phyloP scores from a whole-genome alignment of 371 early-diverging fungal genomes.

The Rhizopus sp. region DNA sequence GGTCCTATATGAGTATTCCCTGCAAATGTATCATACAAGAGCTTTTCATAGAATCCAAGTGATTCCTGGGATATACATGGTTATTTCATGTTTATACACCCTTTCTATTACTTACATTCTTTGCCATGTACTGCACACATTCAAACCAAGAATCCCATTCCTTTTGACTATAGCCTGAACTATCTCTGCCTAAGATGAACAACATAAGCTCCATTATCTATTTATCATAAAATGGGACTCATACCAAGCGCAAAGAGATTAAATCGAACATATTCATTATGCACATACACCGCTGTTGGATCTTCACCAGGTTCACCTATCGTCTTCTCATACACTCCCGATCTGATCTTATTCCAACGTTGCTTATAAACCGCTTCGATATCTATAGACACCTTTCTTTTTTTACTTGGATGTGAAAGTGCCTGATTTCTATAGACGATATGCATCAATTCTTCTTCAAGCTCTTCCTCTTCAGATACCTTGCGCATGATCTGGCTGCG shows the following conservation, averaged over 20 bases:
- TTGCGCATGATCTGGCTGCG: neutral
- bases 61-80: neutral
- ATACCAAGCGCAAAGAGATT: conserved; percentile 1
- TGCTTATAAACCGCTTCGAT: neutral
- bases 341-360: neutral
- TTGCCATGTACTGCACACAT: neutral
- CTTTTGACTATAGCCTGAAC: neutral
- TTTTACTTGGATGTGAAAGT: neutral
- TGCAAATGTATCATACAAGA: conserved; percentile 9
- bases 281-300: conserved; percentile 2
- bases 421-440: neutral
- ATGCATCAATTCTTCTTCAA: conserved; percentile 4
- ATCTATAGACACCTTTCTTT: neutral
- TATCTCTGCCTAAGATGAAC: neutral
- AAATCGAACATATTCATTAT: conserved; percentile 6
- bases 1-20: conserved; percentile 6
- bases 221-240: neutral
- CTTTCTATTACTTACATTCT: neutral
- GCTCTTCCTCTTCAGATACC: neutral
- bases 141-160: neutral
- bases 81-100: neutral
- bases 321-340: neutral
- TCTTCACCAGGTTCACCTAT: neutral
- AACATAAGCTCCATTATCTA: neutral
- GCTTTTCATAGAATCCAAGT: conserved; percentile 2